Evolutionary conservation across 129 eudicot genomes (phyloP).

Genomic region (Flaveria brownii): DNA sequence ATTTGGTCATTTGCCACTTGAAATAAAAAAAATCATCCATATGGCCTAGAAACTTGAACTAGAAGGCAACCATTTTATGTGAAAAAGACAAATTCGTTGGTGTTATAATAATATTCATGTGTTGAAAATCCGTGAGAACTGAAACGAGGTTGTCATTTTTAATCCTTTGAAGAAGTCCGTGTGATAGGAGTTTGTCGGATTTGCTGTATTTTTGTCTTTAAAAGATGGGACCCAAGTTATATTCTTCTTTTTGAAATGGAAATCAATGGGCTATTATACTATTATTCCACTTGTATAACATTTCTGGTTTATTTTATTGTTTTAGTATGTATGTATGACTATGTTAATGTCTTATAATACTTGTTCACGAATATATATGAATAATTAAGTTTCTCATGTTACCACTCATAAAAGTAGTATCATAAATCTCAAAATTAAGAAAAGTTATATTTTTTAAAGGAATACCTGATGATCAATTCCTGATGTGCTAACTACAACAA

Average conservation of each 20-base stretch:
- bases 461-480: too few species aligned
- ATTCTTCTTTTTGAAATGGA: background rate
- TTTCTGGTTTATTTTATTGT: too few species aligned
- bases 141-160: constrained; percentile 1
- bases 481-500: too few species aligned
- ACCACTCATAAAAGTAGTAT: too few species aligned
- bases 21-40: background rate
- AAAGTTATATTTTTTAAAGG: too few species aligned
- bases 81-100: background rate
- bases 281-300: too few species aligned
- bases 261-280: background rate
- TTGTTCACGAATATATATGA: too few species aligned
- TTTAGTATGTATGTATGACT: too few species aligned
- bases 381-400: too few species aligned
- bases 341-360: too few species aligned
- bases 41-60: background rate
- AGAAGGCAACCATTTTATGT: background rate
- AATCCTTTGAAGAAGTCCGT: constrained; percentile 2
- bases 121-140: constrained; percentile 13
- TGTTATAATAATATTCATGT: constrained; percentile 7
- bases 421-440: too few species aligned
- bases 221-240: background rate
- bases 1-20: background rate
- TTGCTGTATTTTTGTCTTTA: background rate
- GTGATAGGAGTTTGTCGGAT: background rate